A percentile compares a stretch with the other conserved stretches of the same genome.
Evolutionary conservation across 2,329 filamentous ascomycete genomes (phyloP).

Genomic region (Lachnellula hyalina): DNA sequence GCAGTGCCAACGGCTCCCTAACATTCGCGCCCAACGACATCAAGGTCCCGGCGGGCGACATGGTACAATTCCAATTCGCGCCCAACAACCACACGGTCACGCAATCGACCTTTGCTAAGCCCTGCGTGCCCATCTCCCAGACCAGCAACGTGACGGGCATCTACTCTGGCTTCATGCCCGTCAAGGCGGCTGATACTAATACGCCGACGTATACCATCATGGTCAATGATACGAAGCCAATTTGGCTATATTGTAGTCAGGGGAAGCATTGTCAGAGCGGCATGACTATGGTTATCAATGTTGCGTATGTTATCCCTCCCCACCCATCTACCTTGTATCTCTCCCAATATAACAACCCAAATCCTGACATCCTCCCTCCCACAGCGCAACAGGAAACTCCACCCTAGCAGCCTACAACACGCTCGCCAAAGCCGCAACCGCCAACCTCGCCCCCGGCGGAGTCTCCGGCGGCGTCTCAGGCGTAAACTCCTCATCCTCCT

Average conservation of each 20-base stretch:
- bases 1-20: conserved; percentile 40
- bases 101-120: conserved; percentile 68
- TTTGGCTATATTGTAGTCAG: conserved; percentile 78
- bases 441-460: conserved; percentile 37
- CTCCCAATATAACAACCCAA: too few relatives aligned
- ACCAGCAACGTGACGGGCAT: conserved; percentile 51
- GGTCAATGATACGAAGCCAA: conserved; percentile 62
- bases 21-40: conserved; percentile 63
- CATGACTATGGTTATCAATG: conserved; percentile 40
- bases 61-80: conserved; percentile 64
- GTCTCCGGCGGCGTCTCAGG: conserved; percentile 11
- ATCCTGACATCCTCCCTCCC: too few relatives aligned
- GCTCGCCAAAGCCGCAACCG: conserved; percentile 34
- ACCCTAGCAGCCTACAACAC: conserved; percentile 39
- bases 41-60: conserved; percentile 54
- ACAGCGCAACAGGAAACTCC: conserved; percentile 40
- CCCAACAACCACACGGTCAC: conserved; percentile 72
- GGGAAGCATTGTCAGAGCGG: conserved; percentile 61
- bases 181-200: conserved; percentile 45
- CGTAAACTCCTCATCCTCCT: conserved; percentile 4
- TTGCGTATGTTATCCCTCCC: conserved; percentile 40
- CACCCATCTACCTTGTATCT: too few relatives aligned
- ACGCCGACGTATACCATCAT: conserved; percentile 66
- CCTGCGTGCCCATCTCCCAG: conserved; percentile 56
- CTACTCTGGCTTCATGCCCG: conserved; percentile 64